Evolutionary conservation across 805 yeast species (phyloP).

Genomic region (Wickerhamiella dianesei): DNA sequence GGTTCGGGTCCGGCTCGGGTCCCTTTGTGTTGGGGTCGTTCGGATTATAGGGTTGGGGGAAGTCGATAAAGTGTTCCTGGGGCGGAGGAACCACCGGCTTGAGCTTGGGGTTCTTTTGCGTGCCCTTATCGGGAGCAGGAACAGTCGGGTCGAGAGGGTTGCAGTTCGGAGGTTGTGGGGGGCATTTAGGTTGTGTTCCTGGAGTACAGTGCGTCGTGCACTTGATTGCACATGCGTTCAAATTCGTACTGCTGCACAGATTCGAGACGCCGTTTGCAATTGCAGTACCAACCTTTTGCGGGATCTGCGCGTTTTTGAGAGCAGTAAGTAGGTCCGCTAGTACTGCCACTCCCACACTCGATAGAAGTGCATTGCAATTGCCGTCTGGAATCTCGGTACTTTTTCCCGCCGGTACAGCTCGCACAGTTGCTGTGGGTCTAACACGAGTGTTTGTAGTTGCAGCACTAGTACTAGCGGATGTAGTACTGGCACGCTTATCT

Average conservation of each 20-base stretch:
- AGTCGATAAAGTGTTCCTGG: background rate
- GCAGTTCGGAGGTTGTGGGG: background rate
- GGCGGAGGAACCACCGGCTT: background rate
- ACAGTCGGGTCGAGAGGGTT: background rate
- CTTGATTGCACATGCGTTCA: background rate
- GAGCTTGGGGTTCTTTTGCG: background rate
- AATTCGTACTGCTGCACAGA: background rate
- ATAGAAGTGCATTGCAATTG: background rate
- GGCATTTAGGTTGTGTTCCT: background rate
- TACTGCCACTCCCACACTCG: background rate
- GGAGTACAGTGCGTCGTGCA: background rate
- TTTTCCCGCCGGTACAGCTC: too few species aligned
- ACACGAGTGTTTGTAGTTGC: too few species aligned
- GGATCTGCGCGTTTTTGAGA: background rate
- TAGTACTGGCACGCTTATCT: too few species aligned
- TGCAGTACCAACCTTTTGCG: constrained; percentile 1
- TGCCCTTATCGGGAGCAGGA: background rate
- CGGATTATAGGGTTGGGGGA: background rate
- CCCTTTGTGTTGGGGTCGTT: background rate
- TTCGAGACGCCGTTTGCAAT: background rate
- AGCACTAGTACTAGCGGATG: too few species aligned
- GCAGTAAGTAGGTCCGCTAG: background rate
- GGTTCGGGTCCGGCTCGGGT: background rate
- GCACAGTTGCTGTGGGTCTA: too few species aligned
- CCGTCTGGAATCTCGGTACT: background rate